phyloP scores from a whole-genome alignment of 2,329 filamentous ascomycete genomes.

The Penicillium sp. region DNA sequence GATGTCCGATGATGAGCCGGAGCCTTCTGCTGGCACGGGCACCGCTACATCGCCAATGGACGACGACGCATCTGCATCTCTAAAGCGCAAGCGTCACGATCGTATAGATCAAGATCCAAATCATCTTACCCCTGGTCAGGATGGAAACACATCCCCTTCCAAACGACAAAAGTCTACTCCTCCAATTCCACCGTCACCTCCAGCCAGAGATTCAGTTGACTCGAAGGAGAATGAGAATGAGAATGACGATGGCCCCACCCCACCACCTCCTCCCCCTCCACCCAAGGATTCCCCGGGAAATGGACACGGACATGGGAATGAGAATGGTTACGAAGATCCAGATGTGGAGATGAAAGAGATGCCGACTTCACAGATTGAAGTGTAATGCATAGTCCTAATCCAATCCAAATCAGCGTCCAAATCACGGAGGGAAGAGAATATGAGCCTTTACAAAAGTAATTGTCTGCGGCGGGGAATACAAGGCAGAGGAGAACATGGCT shows the following conservation, averaged over 20 bases:
- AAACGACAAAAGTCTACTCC: constrained; percentile 56
- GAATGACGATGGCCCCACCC: constrained; percentile 4
- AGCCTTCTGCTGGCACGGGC: constrained; percentile 2
- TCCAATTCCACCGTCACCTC: constrained; percentile 37
- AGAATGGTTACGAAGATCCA: neutral
- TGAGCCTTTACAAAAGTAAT: no score
- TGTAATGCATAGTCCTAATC: constrained; percentile 18
- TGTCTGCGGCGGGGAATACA: no score
- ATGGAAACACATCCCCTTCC: constrained; percentile 46
- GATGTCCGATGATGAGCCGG: constrained; percentile 44
- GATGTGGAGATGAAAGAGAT: constrained; percentile 8
- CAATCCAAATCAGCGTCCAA: neutral
- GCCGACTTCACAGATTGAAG: constrained; percentile 20
- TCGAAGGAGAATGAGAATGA: constrained; percentile 16
- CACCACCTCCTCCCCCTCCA: constrained; percentile 14
- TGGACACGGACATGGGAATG: constrained; percentile 26
- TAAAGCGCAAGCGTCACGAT: constrained; percentile 22
- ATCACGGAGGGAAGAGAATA: neutral
- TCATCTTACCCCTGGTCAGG: constrained; percentile 16
- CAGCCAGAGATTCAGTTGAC: constrained; percentile 16
- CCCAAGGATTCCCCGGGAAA: constrained; percentile 10
- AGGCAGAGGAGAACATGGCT: no score
- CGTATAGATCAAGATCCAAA: constrained; percentile 2
- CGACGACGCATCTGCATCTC: constrained; percentile 34
- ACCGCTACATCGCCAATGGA: constrained; percentile 48